A percentile compares a stretch with the other conserved stretches of the same genome.
These are phyloP conservation scores for Beta corolliflora DNA, from an alignment of 179 eudicot species.

Conservation along the genomic window DNA sequence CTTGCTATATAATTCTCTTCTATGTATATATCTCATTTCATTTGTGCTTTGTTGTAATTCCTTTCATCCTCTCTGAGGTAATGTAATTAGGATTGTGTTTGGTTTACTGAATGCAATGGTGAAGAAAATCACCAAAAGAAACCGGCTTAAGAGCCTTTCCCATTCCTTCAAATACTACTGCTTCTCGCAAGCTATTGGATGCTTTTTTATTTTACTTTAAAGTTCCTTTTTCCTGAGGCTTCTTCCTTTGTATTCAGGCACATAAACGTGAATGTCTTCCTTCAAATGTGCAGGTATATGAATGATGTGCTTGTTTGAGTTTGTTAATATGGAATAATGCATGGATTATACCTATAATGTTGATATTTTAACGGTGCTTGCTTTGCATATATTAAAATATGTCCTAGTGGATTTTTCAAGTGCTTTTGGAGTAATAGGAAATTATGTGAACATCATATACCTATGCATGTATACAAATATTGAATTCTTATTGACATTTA, in stretches of 20 bases:
- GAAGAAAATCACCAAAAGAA: too few relatives aligned
- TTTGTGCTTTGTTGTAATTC: too few relatives aligned
- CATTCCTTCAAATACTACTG: too few relatives aligned
- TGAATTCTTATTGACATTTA: background rate
- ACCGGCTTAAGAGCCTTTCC: too few relatives aligned
- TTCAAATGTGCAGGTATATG: conserved; percentile 17
- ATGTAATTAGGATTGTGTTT: too few relatives aligned
- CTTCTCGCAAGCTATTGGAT: too few relatives aligned
- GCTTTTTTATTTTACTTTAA: too few relatives aligned
- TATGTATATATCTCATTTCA: too few relatives aligned
- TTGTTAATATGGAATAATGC: conserved; percentile 17
- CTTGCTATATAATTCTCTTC: too few relatives aligned
- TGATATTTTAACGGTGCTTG: conserved; percentile 3
- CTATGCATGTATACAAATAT: background rate
- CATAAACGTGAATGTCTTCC: conserved; percentile 2
- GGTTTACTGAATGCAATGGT: too few relatives aligned
- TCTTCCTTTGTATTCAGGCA: conserved; percentile 8
- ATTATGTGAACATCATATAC: background rate
- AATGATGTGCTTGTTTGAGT: conserved; percentile 14
- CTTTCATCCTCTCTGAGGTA: too few relatives aligned
- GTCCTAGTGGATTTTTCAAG: conserved; percentile 14
- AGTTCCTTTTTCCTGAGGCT: too few relatives aligned
- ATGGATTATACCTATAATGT: conserved; percentile 7
- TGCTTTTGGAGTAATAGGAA: background rate
- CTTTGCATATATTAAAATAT: conserved; percentile 6